Evolutionary conservation across 1,284 basidiomycete species (phyloP), one percentile per base, ranked within the genome.

Genomic region (Leccinum fallax): DNA sequence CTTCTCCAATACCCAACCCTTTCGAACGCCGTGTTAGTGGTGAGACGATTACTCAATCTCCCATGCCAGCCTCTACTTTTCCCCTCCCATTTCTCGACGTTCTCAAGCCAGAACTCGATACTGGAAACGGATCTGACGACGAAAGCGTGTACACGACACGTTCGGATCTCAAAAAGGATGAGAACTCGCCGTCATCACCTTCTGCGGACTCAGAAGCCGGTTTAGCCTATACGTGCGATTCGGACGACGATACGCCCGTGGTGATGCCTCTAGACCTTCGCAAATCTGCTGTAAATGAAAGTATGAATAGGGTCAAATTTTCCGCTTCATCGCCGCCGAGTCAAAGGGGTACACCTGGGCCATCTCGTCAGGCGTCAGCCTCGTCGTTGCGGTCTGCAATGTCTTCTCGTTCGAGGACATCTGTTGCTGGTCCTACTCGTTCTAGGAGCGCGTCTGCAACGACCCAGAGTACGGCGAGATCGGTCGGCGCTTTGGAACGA

Each of bases 171-270:
- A 70, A 59, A 63, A 76, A 32, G 55, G 63, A 62, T 4, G 65
- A 63, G 13, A 62, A 65, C 13, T 73, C 71, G 4, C 78, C 78
- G n/a, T 71, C 70, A 43, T 81, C 81, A 4, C 80, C 76, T 19
- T 81, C 80, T 1, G 78, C 79, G 53, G 79, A 79, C 53, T 74
- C 75, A 53, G 75, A 73, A 9, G 61, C 62, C 9, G 81, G 82
- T 6, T 72, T 86, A 26, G 84, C 85, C 2, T 86, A 86, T 68
- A 81, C 81, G 0, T 77, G 82, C 57, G 80, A 81, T 58, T 71
- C 79, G 48, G 83, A 84, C 58, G 77, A 79, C 15, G 77, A 79
- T 53, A 74, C 66, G 9, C 74, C 72, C 3, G 75, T 77, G 52
- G 73, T 76, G 4, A 60, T 69, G 57, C 72, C 72, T 36, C 61